These are phyloP conservation scores for Candida patagonica DNA, from an alignment of 805 yeast genomes.

Conservation along the genomic window DNA sequence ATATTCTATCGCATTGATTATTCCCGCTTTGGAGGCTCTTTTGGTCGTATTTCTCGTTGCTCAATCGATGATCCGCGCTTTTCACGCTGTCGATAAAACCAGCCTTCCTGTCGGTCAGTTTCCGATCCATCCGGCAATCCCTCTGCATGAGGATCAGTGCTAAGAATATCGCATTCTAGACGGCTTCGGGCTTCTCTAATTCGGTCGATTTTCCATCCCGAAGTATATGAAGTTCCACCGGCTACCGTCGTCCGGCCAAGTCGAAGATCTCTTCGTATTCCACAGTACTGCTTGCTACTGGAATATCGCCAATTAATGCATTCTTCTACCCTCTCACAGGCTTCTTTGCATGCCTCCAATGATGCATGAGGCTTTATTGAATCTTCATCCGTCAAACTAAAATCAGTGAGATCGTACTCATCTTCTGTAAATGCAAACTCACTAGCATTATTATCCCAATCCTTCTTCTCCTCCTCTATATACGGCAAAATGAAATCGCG, in stretches of 20 bases:
- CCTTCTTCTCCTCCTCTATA: slow-evolving; percentile 8
- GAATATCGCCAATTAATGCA: slow-evolving; percentile 11
- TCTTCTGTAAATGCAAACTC: slow-evolving; percentile 1
- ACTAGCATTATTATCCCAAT: slow-evolving; percentile 15
- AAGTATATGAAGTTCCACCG: slow-evolving; percentile 7
- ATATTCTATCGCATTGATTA: too few species aligned
- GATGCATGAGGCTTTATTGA: slow-evolving; percentile 11
- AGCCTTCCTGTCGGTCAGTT: slow-evolving; percentile 14
- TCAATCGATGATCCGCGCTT: too few species aligned
- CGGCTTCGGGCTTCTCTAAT: slow-evolving; percentile 21
- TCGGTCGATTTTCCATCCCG: slow-evolving; percentile 28
- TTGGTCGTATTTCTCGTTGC: too few species aligned
- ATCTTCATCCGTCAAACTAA: slow-evolving; percentile 3
- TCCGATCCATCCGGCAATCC: slow-evolving; percentile 7
- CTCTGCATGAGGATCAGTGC: slow-evolving; percentile 4
- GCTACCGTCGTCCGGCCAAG: slow-evolving; percentile 5
- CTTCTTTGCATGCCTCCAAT: slow-evolving; percentile 10
- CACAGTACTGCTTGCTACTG: slow-evolving; percentile 5
- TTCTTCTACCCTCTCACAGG: slow-evolving; percentile 6
- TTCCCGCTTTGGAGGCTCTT: too few species aligned
- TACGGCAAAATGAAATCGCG: slow-evolving; percentile 16
- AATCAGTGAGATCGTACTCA: not conserved
- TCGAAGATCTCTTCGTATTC: slow-evolving; percentile 1
- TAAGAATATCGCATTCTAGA: slow-evolving; percentile 19
- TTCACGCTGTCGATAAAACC: slow-evolving; percentile 5